Evolutionary conservation across 2,329 filamentous ascomycete species (phyloP), one percentile per base, ranked within the genome.

Genomic region (Aurifilum marmelostoma): DNA sequence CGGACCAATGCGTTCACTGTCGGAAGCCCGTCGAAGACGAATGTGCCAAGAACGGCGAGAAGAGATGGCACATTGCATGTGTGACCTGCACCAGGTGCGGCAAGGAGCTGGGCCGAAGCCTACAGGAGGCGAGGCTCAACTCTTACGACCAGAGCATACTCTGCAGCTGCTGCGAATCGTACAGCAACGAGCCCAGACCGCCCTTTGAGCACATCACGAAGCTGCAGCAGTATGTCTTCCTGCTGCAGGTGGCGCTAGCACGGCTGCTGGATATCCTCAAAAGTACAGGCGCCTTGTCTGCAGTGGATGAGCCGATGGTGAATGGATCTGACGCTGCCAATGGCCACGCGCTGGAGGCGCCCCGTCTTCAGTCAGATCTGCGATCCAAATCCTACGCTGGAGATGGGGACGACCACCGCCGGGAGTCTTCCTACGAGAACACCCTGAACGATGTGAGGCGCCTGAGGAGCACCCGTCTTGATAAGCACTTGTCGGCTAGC

Each of bases 371-470:
- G 65, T 85, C 89, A 9, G 91, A 92, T 72, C 88, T 87, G 24
- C 86, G 92, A 67, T 94, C 93, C 24, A 92, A 91, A 75, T 93
- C 91, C 2, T 91, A 91, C 77, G 88, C 88, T 59, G 91, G 89
- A 32, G 87, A 88, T 71, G 80, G 84, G 69, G 89, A 90, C 64
- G 89, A 90, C 64, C 86, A 88, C 70, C 85, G 86, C 70, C 87
- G 89, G 73, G 87, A 90, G 75, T 93, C 92, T 65, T 93, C 92
- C 37, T 96, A 98, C 77, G 95, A 98, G 82, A 97, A 94, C 81
- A 97, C 95, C 61, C 90, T 99, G 74, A 97, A 96, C 73, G 96
- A 99, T 80, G 96, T 99, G 77, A 91, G 94, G 75, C 88, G 96
- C 71, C 82, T 99, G 69, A 90, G 95, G 73, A 98, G 96, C 71